phyloP scores from a whole-genome alignment of 768 basidiomycete genomes.

The Amanita brunnescens region DNA sequence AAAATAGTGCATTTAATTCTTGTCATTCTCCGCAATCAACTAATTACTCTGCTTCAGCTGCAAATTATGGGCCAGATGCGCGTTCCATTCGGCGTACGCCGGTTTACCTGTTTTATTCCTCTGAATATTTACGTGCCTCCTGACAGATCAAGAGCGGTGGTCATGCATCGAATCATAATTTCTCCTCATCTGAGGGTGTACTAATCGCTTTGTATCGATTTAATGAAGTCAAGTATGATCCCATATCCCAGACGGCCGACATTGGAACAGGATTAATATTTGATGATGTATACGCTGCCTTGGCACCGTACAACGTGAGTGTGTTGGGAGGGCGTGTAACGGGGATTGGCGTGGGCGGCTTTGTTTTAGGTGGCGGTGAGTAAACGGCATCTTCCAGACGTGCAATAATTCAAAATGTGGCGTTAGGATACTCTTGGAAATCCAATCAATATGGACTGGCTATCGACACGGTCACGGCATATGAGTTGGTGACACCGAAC shows the following conservation, averaged over 20 bases:
- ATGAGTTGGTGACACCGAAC: constrained; percentile 49
- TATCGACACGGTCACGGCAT: constrained; percentile 42
- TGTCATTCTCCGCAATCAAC: neutral
- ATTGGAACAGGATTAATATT: constrained; percentile 32
- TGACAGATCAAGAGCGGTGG: constrained; percentile 42
- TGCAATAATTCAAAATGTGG: neutral
- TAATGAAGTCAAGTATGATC: constrained; percentile 25
- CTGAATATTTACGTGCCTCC: neutral
- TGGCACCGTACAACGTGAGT: constrained; percentile 30
- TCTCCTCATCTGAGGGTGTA: constrained; percentile 42
- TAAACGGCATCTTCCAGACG: neutral
- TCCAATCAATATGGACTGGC: constrained; percentile 56
- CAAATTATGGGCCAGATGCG: neutral
- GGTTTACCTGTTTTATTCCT: neutral
- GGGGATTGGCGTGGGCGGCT: constrained; percentile 40
- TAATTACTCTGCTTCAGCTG: neutral
- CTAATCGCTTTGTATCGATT: constrained; percentile 38
- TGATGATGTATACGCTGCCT: constrained; percentile 41
- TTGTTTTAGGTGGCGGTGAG: constrained; percentile 39
- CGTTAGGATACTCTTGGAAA: constrained; percentile 53
- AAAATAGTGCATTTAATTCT: neutral
- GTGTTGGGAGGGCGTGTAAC: constrained; percentile 41
- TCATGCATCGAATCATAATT: constrained; percentile 34
- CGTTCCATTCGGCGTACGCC: neutral
- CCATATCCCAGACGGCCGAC: constrained; percentile 18